Conservation (phyloP, 2,329 filamentous ascomycete species). For the Ophiosphaerella korrae region DNA sequence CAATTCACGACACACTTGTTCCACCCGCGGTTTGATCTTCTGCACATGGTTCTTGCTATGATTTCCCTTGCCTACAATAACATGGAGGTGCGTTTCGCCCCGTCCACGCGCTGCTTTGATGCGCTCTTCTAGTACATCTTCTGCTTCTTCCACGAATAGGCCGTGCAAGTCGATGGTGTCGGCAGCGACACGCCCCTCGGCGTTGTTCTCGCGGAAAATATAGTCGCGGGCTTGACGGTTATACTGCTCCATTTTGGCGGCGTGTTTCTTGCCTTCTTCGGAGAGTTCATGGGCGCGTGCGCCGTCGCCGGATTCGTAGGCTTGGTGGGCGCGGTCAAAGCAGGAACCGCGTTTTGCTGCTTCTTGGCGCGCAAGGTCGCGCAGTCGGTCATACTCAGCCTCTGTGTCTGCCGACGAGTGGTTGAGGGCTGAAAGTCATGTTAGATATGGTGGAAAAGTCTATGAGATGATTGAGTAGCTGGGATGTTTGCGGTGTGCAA, state of each 20-base stretch:
- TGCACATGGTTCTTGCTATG: constrained; percentile 82
- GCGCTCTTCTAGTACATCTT: constrained; percentile 83
- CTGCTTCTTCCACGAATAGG: constrained; percentile 92
- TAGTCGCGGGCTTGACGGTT: constrained; percentile 90
- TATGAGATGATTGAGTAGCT: neutral
- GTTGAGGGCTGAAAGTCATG: constrained; percentile 37
- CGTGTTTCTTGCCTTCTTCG: constrained; percentile 84
- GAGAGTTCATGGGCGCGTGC: constrained; percentile 81
- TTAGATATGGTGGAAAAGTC: constrained; percentile 2
- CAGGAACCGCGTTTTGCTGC: constrained; percentile 77
- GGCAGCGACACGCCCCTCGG: constrained; percentile 69
- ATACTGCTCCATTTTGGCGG: constrained; percentile 81
- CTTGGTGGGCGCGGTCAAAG: constrained; percentile 71
- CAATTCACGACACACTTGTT: constrained; percentile 81
- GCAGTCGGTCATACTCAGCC: constrained; percentile 89
- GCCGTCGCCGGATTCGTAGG: constrained; percentile 83
- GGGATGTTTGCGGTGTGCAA: neutral
- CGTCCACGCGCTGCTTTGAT: constrained; percentile 76
- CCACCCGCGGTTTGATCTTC: constrained; percentile 94
- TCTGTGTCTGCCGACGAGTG: constrained; percentile 56
- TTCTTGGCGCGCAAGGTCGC: constrained; percentile 80
- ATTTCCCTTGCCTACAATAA: constrained; percentile 95
- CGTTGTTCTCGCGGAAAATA: constrained; percentile 96
- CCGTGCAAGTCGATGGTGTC: constrained; percentile 96
- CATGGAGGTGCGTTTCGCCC: constrained; percentile 83